These are phyloP conservation scores for Erysimum cheiranthoides DNA, from an alignment of 345 rosid species.

Conservation along the genomic window DNA sequence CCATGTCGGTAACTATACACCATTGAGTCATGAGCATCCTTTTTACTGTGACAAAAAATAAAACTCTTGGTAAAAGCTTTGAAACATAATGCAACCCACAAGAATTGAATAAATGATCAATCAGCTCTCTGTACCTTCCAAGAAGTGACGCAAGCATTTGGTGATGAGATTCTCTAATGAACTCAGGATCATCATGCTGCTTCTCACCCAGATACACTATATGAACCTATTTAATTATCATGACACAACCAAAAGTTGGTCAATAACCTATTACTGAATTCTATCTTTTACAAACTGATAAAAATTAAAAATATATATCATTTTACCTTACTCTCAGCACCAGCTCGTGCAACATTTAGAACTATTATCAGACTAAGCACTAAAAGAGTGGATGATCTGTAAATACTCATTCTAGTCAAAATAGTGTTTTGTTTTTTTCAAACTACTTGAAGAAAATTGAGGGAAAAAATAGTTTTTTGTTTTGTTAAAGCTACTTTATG, in stretches of 20 bases:
- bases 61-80: background rate
- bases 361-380: conserved; percentile 18
- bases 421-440: background rate
- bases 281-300: background rate
- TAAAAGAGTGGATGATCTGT: background rate
- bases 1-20: conserved; percentile 53
- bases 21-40: conserved; percentile 21
- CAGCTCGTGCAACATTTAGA: background rate
- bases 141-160: conserved; percentile 40
- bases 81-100: background rate
- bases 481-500: too few species aligned
- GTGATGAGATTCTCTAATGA: conserved; percentile 41
- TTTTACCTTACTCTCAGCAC: background rate
- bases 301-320: background rate
- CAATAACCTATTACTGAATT: background rate
- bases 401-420: background rate
- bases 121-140: conserved; percentile 33
- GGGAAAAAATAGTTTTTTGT: too few species aligned
- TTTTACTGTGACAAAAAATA: background rate
- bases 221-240: conserved; percentile 35
- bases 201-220: conserved; percentile 50
- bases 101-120: background rate
- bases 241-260: conserved; percentile 10
- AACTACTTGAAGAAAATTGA: background rate
- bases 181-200: conserved; percentile 44